Percentiles rank a stretch among this genome's conserved stretches.
Evolutionary conservation across 2,329 filamentous ascomycete species (phyloP).

Genomic region (Penicillium sp.): DNA sequence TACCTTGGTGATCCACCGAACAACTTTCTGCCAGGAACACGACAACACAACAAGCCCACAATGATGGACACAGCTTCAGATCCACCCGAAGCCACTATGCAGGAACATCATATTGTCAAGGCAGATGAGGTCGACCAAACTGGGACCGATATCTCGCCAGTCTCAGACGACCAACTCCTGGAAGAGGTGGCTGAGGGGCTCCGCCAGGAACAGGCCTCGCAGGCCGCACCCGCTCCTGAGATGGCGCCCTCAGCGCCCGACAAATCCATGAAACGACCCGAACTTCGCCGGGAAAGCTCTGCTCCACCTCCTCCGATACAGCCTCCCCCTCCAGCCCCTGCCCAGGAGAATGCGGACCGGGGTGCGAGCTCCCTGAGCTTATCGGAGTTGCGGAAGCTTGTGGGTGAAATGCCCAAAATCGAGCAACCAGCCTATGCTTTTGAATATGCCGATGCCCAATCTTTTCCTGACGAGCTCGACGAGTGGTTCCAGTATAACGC

Average conservation of each 20-base stretch:
- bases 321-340: conserved; percentile 41
- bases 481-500: conserved; percentile 95
- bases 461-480: conserved; percentile 79
- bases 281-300: conserved; percentile 30
- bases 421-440: conserved; percentile 78
- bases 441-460: conserved; percentile 62
- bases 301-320: conserved; percentile 39
- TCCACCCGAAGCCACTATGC: conserved; percentile 19
- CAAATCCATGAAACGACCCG: conserved; percentile 25
- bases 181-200: conserved; percentile 34
- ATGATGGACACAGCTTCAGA: conserved; percentile 24
- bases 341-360: conserved; percentile 30
- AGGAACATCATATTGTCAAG: conserved; percentile 38
- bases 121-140: conserved; percentile 45
- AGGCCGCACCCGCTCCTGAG: conserved; percentile 8
- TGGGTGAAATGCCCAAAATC: conserved; percentile 61
- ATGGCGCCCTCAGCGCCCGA: conserved; percentile 11
- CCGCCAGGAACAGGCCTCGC: conserved; percentile 28
- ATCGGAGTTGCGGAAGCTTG: conserved; percentile 62
- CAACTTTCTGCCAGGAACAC: conserved; percentile 3
- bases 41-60: neutral
- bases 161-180: conserved; percentile 39
- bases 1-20: conserved; percentile 6
- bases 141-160: conserved; percentile 39
- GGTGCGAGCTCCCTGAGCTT: conserved; percentile 64